phyloP scores from a whole-genome alignment of 805 yeast genomes.

The Jamesozyma lodderae region DNA sequence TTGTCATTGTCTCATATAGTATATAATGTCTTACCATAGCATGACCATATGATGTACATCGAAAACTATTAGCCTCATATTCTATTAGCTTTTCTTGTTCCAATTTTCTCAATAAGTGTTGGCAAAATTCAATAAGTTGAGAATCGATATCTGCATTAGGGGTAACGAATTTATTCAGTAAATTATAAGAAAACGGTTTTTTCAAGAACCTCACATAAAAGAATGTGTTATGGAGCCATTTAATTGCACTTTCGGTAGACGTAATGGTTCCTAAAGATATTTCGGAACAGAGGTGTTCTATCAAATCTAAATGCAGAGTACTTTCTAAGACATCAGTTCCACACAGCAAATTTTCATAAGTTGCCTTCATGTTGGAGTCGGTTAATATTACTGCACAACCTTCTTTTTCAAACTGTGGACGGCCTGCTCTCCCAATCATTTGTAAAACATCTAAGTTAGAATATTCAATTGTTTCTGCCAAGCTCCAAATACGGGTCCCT shows the following conservation, averaged over 20 bases:
- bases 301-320: constrained; percentile 32
- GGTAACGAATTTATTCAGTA: constrained; percentile 20
- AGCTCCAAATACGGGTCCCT: constrained; percentile 52
- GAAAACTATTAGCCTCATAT: constrained; percentile 10
- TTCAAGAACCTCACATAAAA: constrained; percentile 37
- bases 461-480: constrained; percentile 43
- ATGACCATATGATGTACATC: constrained; percentile 36
- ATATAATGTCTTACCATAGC: constrained; percentile 45
- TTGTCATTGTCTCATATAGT: constrained; percentile 35
- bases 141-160: constrained; percentile 20
- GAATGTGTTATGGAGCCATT: constrained; percentile 43
- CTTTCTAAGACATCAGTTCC: constrained; percentile 43
- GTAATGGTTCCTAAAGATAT: constrained; percentile 34
- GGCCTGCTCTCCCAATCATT: constrained; percentile 61
- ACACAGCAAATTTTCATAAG: constrained; percentile 35
- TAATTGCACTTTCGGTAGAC: constrained; percentile 32
- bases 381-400: constrained; percentile 44
- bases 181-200: constrained; percentile 34
- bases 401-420: constrained; percentile 47
- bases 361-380: constrained; percentile 24
- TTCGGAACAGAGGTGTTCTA: constrained; percentile 39
- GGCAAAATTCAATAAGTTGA: constrained; percentile 30
- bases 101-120: constrained; percentile 29
- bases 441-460: constrained; percentile 48
- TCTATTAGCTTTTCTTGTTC: constrained; percentile 26